Base-by-base conservation (phyloP, 2,329 filamentous ascomycete genomes). In the Cordyceps pruinosa region DNA sequence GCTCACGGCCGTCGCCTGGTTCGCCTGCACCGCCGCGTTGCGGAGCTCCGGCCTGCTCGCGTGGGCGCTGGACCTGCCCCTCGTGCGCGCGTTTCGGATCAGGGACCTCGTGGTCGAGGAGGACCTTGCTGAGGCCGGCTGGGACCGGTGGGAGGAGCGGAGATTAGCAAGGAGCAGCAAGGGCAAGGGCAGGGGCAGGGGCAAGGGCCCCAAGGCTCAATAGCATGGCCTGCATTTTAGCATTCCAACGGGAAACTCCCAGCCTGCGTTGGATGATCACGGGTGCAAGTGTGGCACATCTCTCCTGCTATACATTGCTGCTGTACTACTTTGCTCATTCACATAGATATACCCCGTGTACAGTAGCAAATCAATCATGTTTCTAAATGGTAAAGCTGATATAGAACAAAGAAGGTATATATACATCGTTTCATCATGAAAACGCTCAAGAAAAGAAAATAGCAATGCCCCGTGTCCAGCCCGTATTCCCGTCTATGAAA, bases 51-150 rank as follows among this genome's bases (percentile, higher is more conserved):
- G 91, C 0, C 80, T 86, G 77, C 69, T 97, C 58, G 78, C 83
- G 6, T 90, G 88, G 87, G 81, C 76, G 2, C 71, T 97, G 56
- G 85, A 90, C 26, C 77, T 83, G 35, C 80, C 83, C 28, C 64
- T 88, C 4, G 81, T 84, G 3, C 81, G 82, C 66, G 79, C 84
- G 62, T 74, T 94, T 48, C 80, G 93, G 59, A 75, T 96, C 48
- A 80, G 94, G 59, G 94, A 99, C 71, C 74, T 99, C 61, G 84
- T 95, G 13, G 79, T 95, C 7, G 87, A 88, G 69, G 93, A 97
- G 73, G 93, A 97, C 72, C 73, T 96, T 64, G 87, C 87, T 34
- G 90, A 96, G 74, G 87, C 91, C 42, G 94, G 94, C 2, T 99
- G 93, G 93, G 89, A 92, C 73, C 87, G 89, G 69, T 97, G 92